Conservation (phyloP, 169 alveolate species). For the Besnoitia besnoiti region DNA sequence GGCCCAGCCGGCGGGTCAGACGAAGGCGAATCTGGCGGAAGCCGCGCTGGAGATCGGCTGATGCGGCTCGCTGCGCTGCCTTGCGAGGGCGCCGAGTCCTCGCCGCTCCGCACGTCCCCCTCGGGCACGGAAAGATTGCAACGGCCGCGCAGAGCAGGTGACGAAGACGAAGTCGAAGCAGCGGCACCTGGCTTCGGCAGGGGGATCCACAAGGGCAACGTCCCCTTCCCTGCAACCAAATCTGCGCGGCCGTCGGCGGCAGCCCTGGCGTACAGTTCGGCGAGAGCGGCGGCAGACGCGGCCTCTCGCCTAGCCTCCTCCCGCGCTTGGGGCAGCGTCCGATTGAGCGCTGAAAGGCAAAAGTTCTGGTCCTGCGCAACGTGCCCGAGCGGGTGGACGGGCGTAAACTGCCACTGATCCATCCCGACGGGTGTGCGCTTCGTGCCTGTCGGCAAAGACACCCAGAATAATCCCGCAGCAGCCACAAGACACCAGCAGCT, state of each 20-base stretch:
- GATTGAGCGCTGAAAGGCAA: slow-evolving; percentile 52
- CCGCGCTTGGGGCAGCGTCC: not conserved
- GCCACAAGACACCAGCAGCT: not conserved
- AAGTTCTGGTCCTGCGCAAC: slow-evolving; percentile 71
- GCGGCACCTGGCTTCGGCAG: not conserved
- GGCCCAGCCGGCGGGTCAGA: not conserved
- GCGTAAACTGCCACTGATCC: slow-evolving; percentile 54
- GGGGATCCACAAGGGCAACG: not conserved
- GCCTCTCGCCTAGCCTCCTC: not conserved
- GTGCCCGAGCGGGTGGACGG: slow-evolving; percentile 69
- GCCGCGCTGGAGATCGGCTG: not conserved
- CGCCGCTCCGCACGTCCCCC: no score
- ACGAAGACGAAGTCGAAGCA: not conserved
- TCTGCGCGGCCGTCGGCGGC: not conserved
- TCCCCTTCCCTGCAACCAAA: not conserved
- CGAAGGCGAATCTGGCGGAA: not conserved
- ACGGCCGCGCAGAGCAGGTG: not conserved
- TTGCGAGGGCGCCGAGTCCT: not conserved
- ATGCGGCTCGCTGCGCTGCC: not conserved
- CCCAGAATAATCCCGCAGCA: not conserved
- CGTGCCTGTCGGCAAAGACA: slow-evolving; percentile 61
- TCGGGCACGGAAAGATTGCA: not conserved
- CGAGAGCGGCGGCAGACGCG: not conserved
- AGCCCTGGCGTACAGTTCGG: not conserved
- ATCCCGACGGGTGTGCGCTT: slow-evolving; percentile 52